Evolutionary conservation across 2,329 filamentous ascomycete genomes (phyloP).

Genomic region (Cryoendolithus antarcticus): DNA sequence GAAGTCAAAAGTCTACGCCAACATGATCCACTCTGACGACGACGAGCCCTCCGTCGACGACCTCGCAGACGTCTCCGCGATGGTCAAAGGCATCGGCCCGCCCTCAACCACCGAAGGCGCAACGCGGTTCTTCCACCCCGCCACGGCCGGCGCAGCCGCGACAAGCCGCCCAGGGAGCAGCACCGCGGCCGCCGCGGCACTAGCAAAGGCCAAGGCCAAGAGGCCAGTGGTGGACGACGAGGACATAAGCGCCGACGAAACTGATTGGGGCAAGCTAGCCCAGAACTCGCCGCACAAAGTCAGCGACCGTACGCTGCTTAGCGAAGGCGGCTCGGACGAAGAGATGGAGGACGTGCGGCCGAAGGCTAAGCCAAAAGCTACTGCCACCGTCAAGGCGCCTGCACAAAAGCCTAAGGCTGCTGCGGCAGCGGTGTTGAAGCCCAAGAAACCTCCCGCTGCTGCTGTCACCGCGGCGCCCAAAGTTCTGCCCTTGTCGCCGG

Average conservation of each 20-base stretch:
- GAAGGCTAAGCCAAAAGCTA: slow-evolving; percentile 27
- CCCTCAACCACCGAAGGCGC: slow-evolving; percentile 37
- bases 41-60: slow-evolving; percentile 47
- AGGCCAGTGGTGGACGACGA: slow-evolving; percentile 15
- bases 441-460: slow-evolving; percentile 19
- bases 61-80: slow-evolving; percentile 71
- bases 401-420: slow-evolving; percentile 16
- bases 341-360: slow-evolving; percentile 11
- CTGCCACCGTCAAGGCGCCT: slow-evolving; percentile 11
- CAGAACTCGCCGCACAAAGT: slow-evolving; percentile 43
- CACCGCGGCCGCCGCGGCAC: slow-evolving; percentile 22
- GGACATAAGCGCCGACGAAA: slow-evolving; percentile 34
- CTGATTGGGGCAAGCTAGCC: slow-evolving; percentile 45
- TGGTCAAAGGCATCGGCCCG: slow-evolving; percentile 79
- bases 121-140: slow-evolving; percentile 49
- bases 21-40: slow-evolving; percentile 23
- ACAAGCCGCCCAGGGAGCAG: slow-evolving; percentile 51
- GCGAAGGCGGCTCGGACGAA: slow-evolving; percentile 21
- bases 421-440: slow-evolving; percentile 17
- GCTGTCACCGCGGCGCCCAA: slow-evolving; percentile 21
- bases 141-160: slow-evolving; percentile 36
- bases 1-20: slow-evolving; percentile 31
- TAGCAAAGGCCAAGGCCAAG: slow-evolving; percentile 27
- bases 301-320: slow-evolving; percentile 26
- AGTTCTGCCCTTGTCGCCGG: slow-evolving; percentile 42